Evolutionary conservation across 2,329 filamentous ascomycete species (phyloP).

Genomic region (Myriangium duriaei): DNA sequence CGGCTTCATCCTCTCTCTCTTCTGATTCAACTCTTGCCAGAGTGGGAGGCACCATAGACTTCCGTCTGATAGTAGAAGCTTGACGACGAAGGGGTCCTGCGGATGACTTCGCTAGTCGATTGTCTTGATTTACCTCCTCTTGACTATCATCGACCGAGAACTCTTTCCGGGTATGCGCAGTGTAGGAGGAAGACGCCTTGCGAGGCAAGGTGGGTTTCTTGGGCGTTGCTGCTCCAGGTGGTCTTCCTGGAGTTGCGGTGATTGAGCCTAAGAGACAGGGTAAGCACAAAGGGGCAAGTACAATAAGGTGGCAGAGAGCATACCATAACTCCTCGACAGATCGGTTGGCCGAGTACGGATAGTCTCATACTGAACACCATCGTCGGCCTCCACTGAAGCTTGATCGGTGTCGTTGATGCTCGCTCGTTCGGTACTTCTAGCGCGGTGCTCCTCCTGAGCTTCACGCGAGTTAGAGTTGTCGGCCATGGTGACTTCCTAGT

Average conservation of each 20-base stretch:
- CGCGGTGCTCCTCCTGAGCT: not conserved
- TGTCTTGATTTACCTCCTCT: conserved; percentile 64
- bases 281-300: not conserved
- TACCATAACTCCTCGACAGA: conserved; percentile 24
- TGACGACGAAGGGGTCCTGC: conserved; percentile 32
- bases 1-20: conserved; percentile 31
- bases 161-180: conserved; percentile 67
- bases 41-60: conserved; percentile 32
- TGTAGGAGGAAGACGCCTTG: conserved; percentile 60
- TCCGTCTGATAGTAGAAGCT: conserved; percentile 39
- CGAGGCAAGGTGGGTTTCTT: conserved; percentile 63
- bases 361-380: conserved; percentile 8
- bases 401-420: not conserved
- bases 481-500: conserved; percentile 5
- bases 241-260: conserved; percentile 4
- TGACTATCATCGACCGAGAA: conserved; percentile 88
- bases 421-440: not conserved
- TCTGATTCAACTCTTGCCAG: conserved; percentile 38
- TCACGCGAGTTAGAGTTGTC: conserved; percentile 3
- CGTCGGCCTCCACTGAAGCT: not conserved
- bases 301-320: conserved; percentile 3
- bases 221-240: conserved; percentile 26
- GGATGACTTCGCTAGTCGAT: conserved; percentile 30
- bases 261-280: conserved; percentile 5
- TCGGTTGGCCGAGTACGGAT: conserved; percentile 6